phyloP scores from a whole-genome alignment of 805 yeast genomes.

The Wickerhamomyces queroliae region DNA sequence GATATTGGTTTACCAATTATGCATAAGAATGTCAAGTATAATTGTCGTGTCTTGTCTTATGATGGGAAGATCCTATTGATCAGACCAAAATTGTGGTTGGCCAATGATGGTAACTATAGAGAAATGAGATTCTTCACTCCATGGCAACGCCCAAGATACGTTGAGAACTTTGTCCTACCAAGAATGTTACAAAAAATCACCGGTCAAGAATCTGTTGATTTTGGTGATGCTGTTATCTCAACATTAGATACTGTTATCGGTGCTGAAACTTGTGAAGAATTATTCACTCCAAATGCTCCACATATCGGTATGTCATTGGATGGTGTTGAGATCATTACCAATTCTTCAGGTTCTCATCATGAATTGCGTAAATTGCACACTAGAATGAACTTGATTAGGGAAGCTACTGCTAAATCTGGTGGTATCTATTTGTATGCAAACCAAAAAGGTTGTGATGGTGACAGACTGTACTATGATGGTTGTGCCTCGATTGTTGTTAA shows the following conservation, averaged over 20 bases:
- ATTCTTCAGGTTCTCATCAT: conserved; percentile 97
- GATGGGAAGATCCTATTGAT: conserved; percentile 77
- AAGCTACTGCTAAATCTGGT: conserved; percentile 94
- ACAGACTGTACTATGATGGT: conserved; percentile 93
- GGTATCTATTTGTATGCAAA: conserved; percentile 92
- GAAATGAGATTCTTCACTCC: conserved; percentile 98
- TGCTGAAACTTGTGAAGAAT: conserved; percentile 97
- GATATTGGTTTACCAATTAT: conserved; percentile 95
- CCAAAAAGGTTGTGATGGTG: conserved; percentile 98
- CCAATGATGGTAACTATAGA: conserved; percentile 96
- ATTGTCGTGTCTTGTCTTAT: conserved; percentile 81
- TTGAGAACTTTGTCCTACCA: conserved; percentile 73
- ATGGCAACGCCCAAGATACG: conserved; percentile 76
- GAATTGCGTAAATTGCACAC: conserved; percentile 86
- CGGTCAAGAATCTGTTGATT: conserved; percentile 60
- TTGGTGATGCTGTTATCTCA: conserved; percentile 88
- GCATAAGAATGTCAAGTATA: conserved; percentile 84
- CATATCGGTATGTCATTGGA: conserved; percentile 88
- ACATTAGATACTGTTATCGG: conserved; percentile 88
- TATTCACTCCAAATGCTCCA: conserved; percentile 95
- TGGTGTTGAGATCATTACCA: conserved; percentile 96
- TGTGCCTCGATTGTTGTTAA: conserved; percentile 92
- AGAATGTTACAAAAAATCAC: conserved; percentile 57
- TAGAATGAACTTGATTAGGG: conserved; percentile 77
- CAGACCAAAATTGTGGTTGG: conserved; percentile 88